A percentile compares a stretch with the other conserved stretches of the same genome.
These are phyloP conservation scores for Oryza glaberrima DNA, from an alignment of 176 grass and related monocot species.

Conservation along the genomic window DNA sequence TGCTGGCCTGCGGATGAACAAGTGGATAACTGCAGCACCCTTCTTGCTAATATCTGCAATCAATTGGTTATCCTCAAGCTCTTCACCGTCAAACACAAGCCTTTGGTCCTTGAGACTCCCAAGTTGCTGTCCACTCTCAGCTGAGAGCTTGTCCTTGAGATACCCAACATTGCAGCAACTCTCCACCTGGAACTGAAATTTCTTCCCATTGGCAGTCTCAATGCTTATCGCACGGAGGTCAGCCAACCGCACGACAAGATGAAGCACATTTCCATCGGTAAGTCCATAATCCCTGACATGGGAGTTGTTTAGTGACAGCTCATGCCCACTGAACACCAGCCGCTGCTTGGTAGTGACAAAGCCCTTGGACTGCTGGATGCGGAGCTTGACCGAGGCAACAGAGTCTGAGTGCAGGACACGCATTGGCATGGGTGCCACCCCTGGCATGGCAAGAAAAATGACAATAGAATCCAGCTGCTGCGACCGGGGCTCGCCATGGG, in stretches of 20 bases:
- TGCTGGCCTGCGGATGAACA: conserved; percentile 54
- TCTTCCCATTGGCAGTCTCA: conserved; percentile 44
- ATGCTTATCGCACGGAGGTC: conserved; percentile 44
- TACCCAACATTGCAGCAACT: conserved; percentile 32
- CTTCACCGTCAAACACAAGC: conserved; percentile 43
- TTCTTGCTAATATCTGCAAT: conserved; percentile 48
- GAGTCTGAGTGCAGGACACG: conserved; percentile 49
- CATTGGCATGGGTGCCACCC: conserved; percentile 30
- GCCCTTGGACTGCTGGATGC: conserved; percentile 47
- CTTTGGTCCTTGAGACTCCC: conserved; percentile 24
- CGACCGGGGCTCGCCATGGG: background rate
- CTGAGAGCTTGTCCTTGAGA: conserved; percentile 50
- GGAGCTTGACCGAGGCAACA: conserved; percentile 60
- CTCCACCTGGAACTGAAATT: conserved; percentile 43
- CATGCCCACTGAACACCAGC: conserved; percentile 50
- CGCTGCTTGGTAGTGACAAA: conserved; percentile 50
- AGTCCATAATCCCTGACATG: conserved; percentile 53
- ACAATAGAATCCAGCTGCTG: conserved; percentile 46
- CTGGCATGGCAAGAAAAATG: conserved; percentile 45
- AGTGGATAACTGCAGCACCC: conserved; percentile 43
- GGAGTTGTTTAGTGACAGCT: conserved; percentile 38
- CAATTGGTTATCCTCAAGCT: conserved; percentile 52
- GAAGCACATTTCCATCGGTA: conserved; percentile 50
- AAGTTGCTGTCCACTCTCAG: background rate
- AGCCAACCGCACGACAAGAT: conserved; percentile 44